Conservation (phyloP, 2,329 filamentous ascomycete genomes). For the Nothophoma quercina region DNA sequence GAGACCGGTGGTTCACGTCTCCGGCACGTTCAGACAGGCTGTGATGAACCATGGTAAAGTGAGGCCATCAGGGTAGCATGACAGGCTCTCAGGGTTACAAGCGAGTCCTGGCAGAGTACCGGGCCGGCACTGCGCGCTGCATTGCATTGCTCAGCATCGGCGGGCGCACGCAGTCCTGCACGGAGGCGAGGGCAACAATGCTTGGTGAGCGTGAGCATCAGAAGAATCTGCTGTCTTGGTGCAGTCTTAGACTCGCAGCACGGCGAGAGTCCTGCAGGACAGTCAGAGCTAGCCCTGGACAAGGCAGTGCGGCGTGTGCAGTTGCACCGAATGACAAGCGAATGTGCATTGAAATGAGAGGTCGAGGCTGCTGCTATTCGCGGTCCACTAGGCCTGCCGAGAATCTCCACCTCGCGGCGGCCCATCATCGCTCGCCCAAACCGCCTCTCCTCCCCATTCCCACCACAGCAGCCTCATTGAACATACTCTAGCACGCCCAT, state of each 20-base stretch:
- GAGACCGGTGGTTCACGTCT: background rate
- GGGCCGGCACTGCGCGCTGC: background rate
- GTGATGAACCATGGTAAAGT: background rate
- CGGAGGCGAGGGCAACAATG: conserved; percentile 3
- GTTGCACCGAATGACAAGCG: conserved; percentile 7
- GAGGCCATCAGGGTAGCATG: conserved; percentile 13
- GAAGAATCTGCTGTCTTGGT: background rate
- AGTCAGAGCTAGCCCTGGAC: background rate
- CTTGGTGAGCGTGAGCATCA: conserved; percentile 4
- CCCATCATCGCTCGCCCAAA: conserved; percentile 14
- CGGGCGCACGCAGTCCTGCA: background rate
- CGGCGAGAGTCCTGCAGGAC: background rate
- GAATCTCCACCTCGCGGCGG: conserved; percentile 4
- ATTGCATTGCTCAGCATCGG: conserved; percentile 18
- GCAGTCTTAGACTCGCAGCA: conserved; percentile 1
- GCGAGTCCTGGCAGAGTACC: conserved; percentile 9
- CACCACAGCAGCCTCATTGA: conserved; percentile 20
- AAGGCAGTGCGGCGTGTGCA: conserved; percentile 1
- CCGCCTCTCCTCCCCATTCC: conserved; percentile 16
- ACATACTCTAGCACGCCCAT: conserved; percentile 20
- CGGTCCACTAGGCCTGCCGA: conserved; percentile 16
- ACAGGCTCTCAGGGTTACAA: conserved; percentile 14
- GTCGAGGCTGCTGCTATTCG: conserved; percentile 18
- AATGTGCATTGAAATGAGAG: conserved; percentile 13
- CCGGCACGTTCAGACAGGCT: background rate